Evolutionary conservation across 2,329 filamentous ascomycete genomes (phyloP).

Genomic region (Zymoseptoria crescenta): DNA sequence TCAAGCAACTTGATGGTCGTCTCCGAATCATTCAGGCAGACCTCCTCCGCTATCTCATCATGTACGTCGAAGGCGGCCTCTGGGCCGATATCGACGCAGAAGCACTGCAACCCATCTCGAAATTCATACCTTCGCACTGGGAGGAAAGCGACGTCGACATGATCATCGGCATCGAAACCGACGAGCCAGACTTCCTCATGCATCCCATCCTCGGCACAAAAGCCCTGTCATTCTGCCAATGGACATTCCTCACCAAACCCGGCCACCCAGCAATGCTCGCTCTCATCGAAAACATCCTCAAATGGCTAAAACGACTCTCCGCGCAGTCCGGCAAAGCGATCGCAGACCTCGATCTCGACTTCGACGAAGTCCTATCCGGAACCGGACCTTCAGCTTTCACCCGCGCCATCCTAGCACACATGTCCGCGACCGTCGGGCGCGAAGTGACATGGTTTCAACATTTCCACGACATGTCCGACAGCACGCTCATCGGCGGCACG

Average conservation of each 20-base stretch:
- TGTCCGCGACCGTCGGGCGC: slow-evolving; percentile 43
- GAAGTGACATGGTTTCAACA: slow-evolving; percentile 49
- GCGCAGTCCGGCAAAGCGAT: slow-evolving; percentile 51
- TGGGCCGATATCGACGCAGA: slow-evolving; percentile 55
- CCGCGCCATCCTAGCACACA: slow-evolving; percentile 54
- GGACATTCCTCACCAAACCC: slow-evolving; percentile 65
- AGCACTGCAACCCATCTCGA: slow-evolving; percentile 44
- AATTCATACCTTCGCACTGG: slow-evolving; percentile 57
- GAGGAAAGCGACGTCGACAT: slow-evolving; percentile 55
- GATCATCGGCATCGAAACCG: slow-evolving; percentile 62
- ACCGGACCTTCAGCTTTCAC: slow-evolving; percentile 66
- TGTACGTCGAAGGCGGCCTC: slow-evolving; percentile 57
- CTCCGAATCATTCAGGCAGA: slow-evolving; percentile 57
- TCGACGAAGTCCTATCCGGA: slow-evolving; percentile 63
- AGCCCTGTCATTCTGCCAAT: slow-evolving; percentile 63
- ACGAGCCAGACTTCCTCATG: slow-evolving; percentile 55
- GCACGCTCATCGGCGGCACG: slow-evolving; percentile 54
- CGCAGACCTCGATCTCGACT: slow-evolving; percentile 55
- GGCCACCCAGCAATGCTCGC: slow-evolving; percentile 58
- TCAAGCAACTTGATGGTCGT: slow-evolving; percentile 47
- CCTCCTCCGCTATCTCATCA: slow-evolving; percentile 56
- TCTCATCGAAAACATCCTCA: slow-evolving; percentile 59
- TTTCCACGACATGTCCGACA: slow-evolving; percentile 59
- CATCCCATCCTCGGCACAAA: slow-evolving; percentile 60
- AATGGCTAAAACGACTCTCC: slow-evolving; percentile 55